These are phyloP conservation scores for Sutorius eximius DNA, from an alignment of 1,284 basidiomycete genomes.

Conservation along the genomic window DNA sequence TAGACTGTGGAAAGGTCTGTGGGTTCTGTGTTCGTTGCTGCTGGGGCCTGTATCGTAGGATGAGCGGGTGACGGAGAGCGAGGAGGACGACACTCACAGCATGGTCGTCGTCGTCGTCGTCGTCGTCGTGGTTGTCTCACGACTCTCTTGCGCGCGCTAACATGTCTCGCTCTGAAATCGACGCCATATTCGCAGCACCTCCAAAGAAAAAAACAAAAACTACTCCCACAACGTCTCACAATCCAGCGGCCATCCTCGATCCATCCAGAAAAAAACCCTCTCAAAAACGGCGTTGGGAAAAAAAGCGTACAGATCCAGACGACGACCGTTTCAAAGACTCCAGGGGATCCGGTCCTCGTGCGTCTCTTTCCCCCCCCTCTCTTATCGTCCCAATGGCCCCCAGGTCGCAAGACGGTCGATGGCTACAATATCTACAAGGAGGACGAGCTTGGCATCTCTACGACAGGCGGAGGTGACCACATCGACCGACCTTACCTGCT, in stretches of 20 bases:
- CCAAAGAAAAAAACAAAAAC: constrained; percentile 43
- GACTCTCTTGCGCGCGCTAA: constrained; percentile 12
- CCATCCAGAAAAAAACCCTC: constrained; percentile 20
- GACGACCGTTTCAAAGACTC: constrained; percentile 73
- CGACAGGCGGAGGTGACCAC: constrained; percentile 72
- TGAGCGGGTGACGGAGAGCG: constrained; percentile 3
- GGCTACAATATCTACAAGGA: constrained; percentile 86
- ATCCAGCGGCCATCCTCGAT: constrained; percentile 27
- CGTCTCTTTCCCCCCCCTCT: constrained; percentile 34
- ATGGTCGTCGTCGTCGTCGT: constrained; percentile 26
- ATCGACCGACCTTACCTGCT: constrained; percentile 9
- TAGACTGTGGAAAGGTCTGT: constrained; percentile 24
- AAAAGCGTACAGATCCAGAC: constrained; percentile 36
- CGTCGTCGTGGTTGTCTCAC: constrained; percentile 23
- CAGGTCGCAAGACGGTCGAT: constrained; percentile 83
- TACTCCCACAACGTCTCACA: constrained; percentile 13
- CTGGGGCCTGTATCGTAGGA: constrained; percentile 33
- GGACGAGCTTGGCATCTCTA: constrained; percentile 76
- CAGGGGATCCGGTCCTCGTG: constrained; percentile 71
- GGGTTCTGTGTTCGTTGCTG: constrained; percentile 35
- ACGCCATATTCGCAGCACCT: constrained; percentile 68
- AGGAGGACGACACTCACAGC: constrained; percentile 35
- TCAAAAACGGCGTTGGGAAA: constrained; percentile 22
- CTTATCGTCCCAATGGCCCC: constrained; percentile 10
- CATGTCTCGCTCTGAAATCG: constrained; percentile 67